Evolutionary conservation across 1,284 basidiomycete genomes (phyloP).

Genomic region (Rhodotorula sp.): DNA sequence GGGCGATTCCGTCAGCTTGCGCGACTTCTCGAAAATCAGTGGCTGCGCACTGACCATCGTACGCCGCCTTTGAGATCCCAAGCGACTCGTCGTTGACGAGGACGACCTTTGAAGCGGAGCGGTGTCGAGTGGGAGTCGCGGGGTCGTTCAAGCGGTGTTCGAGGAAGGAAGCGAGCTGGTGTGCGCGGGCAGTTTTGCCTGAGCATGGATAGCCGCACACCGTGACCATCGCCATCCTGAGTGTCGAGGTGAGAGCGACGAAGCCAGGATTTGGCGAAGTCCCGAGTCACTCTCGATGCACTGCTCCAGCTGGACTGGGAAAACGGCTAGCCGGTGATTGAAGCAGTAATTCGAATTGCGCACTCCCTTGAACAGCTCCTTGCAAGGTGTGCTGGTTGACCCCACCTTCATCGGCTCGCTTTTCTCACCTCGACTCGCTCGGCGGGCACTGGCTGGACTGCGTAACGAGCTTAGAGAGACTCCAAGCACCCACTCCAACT

Average conservation of each 20-base stretch:
- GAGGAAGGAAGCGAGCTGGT: conserved; percentile 65
- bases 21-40: background rate
- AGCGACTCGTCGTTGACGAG: conserved; percentile 77
- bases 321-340: background rate
- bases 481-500: background rate
- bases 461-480: background rate
- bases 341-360: background rate
- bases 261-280: background rate
- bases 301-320: background rate
- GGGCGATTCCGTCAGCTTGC: background rate
- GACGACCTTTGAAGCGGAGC: conserved; percentile 60
- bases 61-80: conserved; percentile 64
- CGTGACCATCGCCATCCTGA: conserved; percentile 84
- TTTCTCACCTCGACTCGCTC: background rate
- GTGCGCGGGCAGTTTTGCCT: conserved; percentile 75
- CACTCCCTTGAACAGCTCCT: background rate
- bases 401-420: background rate
- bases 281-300: background rate
- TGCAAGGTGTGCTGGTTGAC: background rate
- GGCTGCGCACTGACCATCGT: conserved; percentile 63
- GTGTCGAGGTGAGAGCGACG: background rate
- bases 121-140: conserved; percentile 51
- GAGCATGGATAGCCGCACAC: conserved; percentile 85
- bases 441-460: background rate
- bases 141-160: conserved; percentile 51